Conservation (phyloP, 176 grass and related monocot species). For the Saccharum officinarum region DNA sequence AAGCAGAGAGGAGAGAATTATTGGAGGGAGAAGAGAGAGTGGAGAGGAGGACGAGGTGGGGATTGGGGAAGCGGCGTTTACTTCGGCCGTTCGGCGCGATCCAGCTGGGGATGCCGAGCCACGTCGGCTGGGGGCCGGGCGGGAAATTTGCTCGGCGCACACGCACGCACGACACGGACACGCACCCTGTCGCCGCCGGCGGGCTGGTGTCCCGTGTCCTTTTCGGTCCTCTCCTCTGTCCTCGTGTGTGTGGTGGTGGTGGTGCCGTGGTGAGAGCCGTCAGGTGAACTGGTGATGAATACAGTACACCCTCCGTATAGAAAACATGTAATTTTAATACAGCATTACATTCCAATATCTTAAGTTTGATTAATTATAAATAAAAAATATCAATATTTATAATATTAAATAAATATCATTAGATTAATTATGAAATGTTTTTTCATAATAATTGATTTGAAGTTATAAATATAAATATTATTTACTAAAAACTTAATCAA, state of each 20-base stretch:
- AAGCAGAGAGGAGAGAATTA: constrained; percentile 36
- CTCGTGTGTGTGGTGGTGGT: background rate
- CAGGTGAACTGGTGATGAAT: constrained; percentile 3
- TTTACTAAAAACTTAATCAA: no score
- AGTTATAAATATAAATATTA: no score
- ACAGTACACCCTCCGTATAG: no score
- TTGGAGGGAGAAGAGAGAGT: constrained; percentile 39
- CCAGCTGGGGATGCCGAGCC: constrained; percentile 51
- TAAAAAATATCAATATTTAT: no score
- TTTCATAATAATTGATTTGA: no score
- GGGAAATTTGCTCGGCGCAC: constrained; percentile 38
- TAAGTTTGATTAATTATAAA: no score
- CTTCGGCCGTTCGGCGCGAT: constrained; percentile 45
- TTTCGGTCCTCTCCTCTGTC: background rate
- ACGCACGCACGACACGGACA: background rate
- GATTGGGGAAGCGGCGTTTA: constrained; percentile 31
- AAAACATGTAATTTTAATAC: no score
- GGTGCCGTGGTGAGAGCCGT: background rate
- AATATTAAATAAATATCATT: no score
- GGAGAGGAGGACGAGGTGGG: background rate
- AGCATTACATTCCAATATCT: no score
- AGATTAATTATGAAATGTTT: no score
- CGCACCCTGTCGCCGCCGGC: constrained; percentile 16
- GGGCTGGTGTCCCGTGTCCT: background rate
- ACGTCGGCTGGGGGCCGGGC: constrained; percentile 36